These are phyloP conservation scores for Helianthus tuberosus DNA, from an alignment of 129 eudicot species.

Conservation along the genomic window DNA sequence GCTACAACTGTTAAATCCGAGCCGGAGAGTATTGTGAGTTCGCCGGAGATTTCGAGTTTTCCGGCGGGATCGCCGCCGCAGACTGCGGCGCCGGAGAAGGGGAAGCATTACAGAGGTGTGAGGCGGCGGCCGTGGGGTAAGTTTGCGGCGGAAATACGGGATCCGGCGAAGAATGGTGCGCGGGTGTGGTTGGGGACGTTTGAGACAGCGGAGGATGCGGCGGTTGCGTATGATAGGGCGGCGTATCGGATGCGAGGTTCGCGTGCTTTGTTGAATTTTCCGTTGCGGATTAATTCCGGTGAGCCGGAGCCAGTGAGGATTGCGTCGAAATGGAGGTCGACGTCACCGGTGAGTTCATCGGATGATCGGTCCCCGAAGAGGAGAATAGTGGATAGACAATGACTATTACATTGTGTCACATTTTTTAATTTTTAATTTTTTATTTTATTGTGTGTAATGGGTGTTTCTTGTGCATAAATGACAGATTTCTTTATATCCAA, in stretches of 20 bases:
- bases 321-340: conserved; percentile 45
- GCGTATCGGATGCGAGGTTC: conserved; percentile 85
- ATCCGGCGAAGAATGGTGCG: conserved; percentile 83
- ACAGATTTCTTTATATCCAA: not conserved
- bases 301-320: conserved; percentile 85
- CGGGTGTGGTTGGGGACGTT: conserved; percentile 87
- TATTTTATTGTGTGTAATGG: too few relatives aligned
- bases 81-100: conserved; percentile 27
- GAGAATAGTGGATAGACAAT: conserved; percentile 12
- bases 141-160: conserved; percentile 86
- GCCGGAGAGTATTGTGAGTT: conserved; percentile 25
- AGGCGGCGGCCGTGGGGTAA: conserved; percentile 88
- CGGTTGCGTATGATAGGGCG: conserved; percentile 74
- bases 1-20: conserved; percentile 38
- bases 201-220: conserved; percentile 89
- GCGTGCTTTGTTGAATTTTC: conserved; percentile 78
- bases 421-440: not conserved
- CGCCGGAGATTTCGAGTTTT: conserved; percentile 1
- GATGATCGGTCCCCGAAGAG: conserved; percentile 43
- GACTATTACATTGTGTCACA: not conserved
- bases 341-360: conserved; percentile 40
- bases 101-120: conserved; percentile 73
- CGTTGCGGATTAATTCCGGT: conserved; percentile 70
- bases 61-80: conserved; percentile 19
- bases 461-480: conserved; percentile 20